phyloP scores from a whole-genome alignment of 306 rosid genomes.

The Fagus crenata region DNA sequence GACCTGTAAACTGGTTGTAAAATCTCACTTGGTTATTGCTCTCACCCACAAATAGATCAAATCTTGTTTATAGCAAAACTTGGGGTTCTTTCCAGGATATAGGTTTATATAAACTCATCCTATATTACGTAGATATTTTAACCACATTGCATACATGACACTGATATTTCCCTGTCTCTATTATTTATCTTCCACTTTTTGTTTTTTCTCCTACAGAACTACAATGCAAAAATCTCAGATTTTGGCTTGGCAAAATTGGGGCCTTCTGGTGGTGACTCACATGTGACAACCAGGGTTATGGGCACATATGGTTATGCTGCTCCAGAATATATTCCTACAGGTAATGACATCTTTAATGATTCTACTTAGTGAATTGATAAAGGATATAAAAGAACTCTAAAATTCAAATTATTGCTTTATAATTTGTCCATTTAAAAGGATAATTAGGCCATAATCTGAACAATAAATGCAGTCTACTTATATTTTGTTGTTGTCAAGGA shows the following conservation, averaged over 20 bases:
- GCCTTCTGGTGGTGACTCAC: constrained; percentile 69
- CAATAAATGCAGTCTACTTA: constrained; percentile 1
- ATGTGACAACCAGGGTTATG: constrained; percentile 81
- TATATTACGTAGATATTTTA: not conserved
- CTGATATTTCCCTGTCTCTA: not conserved
- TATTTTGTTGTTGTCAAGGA: not conserved
- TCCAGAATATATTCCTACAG: constrained; percentile 84
- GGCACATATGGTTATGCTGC: constrained; percentile 91
- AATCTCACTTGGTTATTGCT: not conserved
- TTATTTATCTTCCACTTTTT: constrained; percentile 1
- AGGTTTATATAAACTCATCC: not conserved
- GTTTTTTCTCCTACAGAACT: constrained; percentile 44
- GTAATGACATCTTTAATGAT: constrained; percentile 36
- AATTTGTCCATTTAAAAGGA: not conserved
- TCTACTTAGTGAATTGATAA: too few relatives aligned
- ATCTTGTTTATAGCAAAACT: constrained; percentile 14
- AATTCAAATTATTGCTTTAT: too few relatives aligned
- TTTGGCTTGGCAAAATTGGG: constrained; percentile 90
- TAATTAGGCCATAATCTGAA: constrained; percentile 7
- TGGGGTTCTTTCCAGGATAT: not conserved
- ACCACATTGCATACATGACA: not conserved
- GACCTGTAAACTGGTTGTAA: constrained; percentile 7
- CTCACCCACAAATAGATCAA: not conserved
- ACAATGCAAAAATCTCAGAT: constrained; percentile 79
- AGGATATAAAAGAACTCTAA: too few relatives aligned